Percentiles rank a stretch among this genome's conserved stretches.
Conservation (phyloP, 306 rosid genomes). For the Ceratonia siliqua region DNA sequence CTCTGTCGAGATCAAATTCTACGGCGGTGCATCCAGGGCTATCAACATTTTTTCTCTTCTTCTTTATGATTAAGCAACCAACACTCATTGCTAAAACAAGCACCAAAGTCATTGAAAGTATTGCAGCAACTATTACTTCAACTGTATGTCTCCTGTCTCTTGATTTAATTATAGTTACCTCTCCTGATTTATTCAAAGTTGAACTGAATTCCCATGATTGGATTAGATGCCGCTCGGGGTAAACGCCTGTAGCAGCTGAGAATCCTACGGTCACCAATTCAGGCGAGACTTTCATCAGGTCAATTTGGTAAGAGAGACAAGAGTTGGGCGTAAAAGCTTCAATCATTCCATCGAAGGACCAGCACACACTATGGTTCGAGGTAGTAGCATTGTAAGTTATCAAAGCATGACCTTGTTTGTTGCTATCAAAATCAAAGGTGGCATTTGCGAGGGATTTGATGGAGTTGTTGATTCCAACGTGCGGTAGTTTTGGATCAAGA, state of each 20-base stretch:
- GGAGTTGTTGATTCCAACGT: conserved; percentile 30
- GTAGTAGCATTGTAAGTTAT: conserved; percentile 36
- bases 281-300: background rate
- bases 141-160: background rate
- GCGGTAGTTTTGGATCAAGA: conserved; percentile 18
- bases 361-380: conserved; percentile 26
- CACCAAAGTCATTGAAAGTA: too few species aligned
- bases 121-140: background rate
- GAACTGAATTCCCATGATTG: conserved; percentile 29
- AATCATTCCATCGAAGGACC: background rate
- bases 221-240: background rate
- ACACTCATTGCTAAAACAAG: background rate
- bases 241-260: background rate
- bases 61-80: background rate
- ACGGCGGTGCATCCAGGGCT: background rate
- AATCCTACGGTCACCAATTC: conserved; percentile 12
- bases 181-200: background rate
- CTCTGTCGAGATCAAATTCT: conserved; percentile 34
- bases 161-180: too few species aligned
- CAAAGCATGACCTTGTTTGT: conserved; percentile 9
- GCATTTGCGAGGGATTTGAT: background rate
- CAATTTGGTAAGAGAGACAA: background rate
- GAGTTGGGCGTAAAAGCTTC: background rate
- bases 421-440: conserved; percentile 2
- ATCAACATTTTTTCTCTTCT: background rate